A percentile compares a stretch with the other conserved stretches of the same genome.
phyloP scores from a whole-genome alignment of 1,139 yeast genomes.

The Protomyces gravidus region DNA sequence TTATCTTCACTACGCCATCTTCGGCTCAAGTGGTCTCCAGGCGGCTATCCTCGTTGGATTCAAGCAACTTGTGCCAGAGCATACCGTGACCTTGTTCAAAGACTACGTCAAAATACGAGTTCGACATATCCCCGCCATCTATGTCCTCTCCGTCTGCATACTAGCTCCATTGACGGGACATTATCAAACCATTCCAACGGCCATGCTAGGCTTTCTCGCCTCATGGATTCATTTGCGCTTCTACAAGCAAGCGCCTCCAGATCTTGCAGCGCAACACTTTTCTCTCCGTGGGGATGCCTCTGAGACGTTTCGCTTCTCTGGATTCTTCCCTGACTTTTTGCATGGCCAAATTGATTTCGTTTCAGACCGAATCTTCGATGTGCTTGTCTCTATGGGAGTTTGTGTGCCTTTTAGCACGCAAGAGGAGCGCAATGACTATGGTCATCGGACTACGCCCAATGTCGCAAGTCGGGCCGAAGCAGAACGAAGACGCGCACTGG shows the following conservation, averaged over 20 bases:
- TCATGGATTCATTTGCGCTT: constrained; percentile 76
- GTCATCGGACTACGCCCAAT: constrained; percentile 34
- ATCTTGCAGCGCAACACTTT: constrained; percentile 39
- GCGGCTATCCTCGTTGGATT: constrained; percentile 78
- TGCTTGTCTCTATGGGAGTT: constrained; percentile 51
- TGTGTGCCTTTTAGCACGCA: constrained; percentile 65
- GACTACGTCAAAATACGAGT: constrained; percentile 61
- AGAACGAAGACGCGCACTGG: constrained; percentile 61
- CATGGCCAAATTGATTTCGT: constrained; percentile 48
- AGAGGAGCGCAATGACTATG: constrained; percentile 36
- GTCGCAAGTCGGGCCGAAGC: constrained; percentile 48
- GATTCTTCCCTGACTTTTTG: constrained; percentile 47
- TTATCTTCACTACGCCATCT: constrained; percentile 43
- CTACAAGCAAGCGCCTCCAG: constrained; percentile 51
- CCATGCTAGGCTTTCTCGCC: constrained; percentile 61
- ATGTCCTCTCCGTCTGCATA: constrained; percentile 47
- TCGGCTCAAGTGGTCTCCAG: constrained; percentile 69
- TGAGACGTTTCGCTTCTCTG: constrained; percentile 76
- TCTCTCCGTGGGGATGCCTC: constrained; percentile 70
- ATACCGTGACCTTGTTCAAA: constrained; percentile 63
- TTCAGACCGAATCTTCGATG: constrained; percentile 53
- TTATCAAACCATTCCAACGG: constrained; percentile 48
- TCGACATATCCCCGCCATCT: constrained; percentile 64
- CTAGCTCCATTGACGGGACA: constrained; percentile 35
- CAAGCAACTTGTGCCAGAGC: constrained; percentile 86